Conservation (phyloP, 140 eudicot species). For the Stevia rebaudiana region DNA sequence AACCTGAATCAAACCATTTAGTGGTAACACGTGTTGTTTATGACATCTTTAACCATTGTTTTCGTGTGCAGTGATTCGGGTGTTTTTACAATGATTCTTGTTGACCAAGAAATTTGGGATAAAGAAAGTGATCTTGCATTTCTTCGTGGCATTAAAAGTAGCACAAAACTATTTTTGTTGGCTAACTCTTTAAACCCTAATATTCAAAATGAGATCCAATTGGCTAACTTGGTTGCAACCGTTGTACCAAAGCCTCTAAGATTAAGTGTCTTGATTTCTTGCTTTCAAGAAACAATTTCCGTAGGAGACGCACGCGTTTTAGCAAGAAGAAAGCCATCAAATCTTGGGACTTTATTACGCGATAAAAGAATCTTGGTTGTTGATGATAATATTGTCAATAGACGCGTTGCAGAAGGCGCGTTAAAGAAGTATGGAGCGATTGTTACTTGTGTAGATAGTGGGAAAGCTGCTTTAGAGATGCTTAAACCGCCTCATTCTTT, state of each 20-base stretch:
- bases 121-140: constrained; percentile 34
- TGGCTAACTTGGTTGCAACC: constrained; percentile 44
- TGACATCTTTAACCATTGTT: not conserved
- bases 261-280: constrained; percentile 42
- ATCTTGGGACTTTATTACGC: constrained; percentile 44
- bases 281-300: constrained; percentile 53
- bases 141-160: constrained; percentile 30
- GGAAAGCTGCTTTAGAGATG: constrained; percentile 48
- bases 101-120: constrained; percentile 66
- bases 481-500: constrained; percentile 75
- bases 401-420: constrained; percentile 89
- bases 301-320: constrained; percentile 30
- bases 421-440: constrained; percentile 80
- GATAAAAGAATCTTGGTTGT: constrained; percentile 72
- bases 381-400: constrained; percentile 78
- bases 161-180: constrained; percentile 49
- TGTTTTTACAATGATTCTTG: constrained; percentile 49
- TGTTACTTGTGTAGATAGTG: constrained; percentile 70
- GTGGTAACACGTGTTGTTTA: not conserved
- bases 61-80: constrained; percentile 32
- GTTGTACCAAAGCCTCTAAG: constrained; percentile 51
- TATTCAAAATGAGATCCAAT: constrained; percentile 41
- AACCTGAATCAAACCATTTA: not conserved
- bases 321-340: constrained; percentile 35
- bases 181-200: constrained; percentile 33